These are phyloP conservation scores for Fraxinus floribunda DNA, from an alignment of 305 asterid genomes.

Conservation along the genomic window DNA sequence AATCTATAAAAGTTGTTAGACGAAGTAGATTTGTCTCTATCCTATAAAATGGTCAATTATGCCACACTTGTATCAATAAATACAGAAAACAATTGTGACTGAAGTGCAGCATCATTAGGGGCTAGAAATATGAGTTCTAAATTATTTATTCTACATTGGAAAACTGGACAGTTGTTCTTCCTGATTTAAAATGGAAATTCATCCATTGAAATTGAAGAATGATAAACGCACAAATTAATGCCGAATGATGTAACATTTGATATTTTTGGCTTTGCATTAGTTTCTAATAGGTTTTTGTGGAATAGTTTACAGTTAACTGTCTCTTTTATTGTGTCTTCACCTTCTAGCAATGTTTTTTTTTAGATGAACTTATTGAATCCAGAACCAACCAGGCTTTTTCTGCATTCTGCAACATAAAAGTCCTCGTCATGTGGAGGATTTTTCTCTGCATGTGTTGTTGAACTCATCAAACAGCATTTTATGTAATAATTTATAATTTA, in stretches of 20 bases:
- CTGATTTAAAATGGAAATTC: not conserved
- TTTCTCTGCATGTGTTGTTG: not conserved
- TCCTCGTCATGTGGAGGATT: slow-evolving; percentile 1
- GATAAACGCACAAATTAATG: not conserved
- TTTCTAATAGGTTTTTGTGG: not conserved
- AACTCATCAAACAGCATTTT: slow-evolving; percentile 8
- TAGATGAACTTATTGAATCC: slow-evolving; percentile 1
- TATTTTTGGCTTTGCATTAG: not conserved
- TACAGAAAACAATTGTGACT: not conserved
- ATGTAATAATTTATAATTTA: not conserved
- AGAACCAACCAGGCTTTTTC: not conserved
- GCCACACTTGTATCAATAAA: not conserved
- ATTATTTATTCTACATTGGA: not conserved
- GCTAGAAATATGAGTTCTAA: not conserved
- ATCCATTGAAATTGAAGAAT: not conserved
- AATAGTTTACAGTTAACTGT: not conserved
- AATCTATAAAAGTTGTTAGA: not conserved
- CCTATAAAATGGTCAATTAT: slow-evolving; percentile 12
- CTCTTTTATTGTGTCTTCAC: slow-evolving; percentile 7
- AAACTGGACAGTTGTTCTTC: not conserved
- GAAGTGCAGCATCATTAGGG: not conserved
- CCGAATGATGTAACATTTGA: not conserved
- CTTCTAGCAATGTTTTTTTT: not conserved
- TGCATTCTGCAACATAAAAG: not conserved
- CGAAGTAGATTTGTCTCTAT: not conserved